Evolutionary conservation across 164 flowering plant genomes (phyloP).

Genomic region (Magnolia kwangsiensis): DNA sequence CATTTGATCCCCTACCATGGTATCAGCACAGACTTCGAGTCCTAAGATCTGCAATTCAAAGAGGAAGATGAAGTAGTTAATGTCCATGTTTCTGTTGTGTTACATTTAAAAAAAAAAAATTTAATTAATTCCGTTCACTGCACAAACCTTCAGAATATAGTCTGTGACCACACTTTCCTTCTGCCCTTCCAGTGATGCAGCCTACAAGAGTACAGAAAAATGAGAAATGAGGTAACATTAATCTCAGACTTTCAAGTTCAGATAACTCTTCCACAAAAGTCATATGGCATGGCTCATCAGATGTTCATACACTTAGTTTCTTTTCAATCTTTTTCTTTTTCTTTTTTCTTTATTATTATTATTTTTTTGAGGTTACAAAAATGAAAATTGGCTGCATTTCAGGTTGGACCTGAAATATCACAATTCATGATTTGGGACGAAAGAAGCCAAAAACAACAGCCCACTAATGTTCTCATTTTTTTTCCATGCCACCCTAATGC

Average conservation of each 20-base stretch:
- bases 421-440: background rate
- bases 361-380: too few relatives aligned
- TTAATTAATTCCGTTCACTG: background rate
- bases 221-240: background rate
- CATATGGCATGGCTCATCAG: too few relatives aligned
- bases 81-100: background rate
- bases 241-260: too few relatives aligned
- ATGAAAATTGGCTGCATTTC: too few relatives aligned
- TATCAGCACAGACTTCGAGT: slow-evolving; percentile 25
- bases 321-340: too few relatives aligned
- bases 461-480: background rate
- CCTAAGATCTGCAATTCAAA: slow-evolving; percentile 23
- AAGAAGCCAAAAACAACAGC: background rate
- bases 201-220: slow-evolving; percentile 26
- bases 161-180: slow-evolving; percentile 23
- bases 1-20: slow-evolving; percentile 29
- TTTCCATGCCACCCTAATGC: background rate
- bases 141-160: slow-evolving; percentile 23
- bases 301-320: too few relatives aligned
- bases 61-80: background rate
- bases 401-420: too few relatives aligned
- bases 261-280: too few relatives aligned
- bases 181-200: slow-evolving; percentile 27
- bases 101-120: too few relatives aligned
- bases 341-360: too few relatives aligned